A percentile compares a stretch with the other conserved stretches of the same genome.
Evolutionary conservation across 352 stramenopile species (phyloP).

Genomic region (Globisporangium acanthophoron): DNA sequence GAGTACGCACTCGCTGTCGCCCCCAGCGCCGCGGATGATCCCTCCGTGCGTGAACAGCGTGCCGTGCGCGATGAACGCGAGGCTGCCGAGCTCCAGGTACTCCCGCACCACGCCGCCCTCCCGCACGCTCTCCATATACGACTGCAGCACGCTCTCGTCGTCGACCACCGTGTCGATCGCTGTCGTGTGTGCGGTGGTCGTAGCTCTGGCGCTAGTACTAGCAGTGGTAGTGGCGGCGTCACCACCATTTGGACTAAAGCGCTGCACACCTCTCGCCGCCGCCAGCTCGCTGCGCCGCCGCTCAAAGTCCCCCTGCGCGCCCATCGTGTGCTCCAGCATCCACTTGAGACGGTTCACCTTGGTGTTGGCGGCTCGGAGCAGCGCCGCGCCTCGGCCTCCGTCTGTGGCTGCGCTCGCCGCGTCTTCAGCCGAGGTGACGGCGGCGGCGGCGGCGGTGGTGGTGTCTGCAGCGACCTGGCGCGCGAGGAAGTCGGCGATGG

Average conservation of each 20-base stretch:
- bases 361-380: slow-evolving; percentile 50
- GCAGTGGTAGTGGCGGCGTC: too few species aligned
- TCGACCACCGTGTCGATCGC: slow-evolving; percentile 18
- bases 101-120: slow-evolving; percentile 73
- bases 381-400: neutral
- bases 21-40: slow-evolving; percentile 49
- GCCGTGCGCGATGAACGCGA: slow-evolving; percentile 75
- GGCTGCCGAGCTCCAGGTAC: slow-evolving; percentile 75
- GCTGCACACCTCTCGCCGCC: slow-evolving; percentile 10
- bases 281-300: slow-evolving; percentile 74
- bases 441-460: neutral
- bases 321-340: slow-evolving; percentile 91
- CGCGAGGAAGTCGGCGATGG: slow-evolving; percentile 39
- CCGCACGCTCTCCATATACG: slow-evolving; percentile 68
- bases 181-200: too few species aligned
- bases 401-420: neutral
- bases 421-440: too few species aligned
- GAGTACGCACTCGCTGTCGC: slow-evolving; percentile 40
- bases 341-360: slow-evolving; percentile 83
- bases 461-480: slow-evolving; percentile 10
- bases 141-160: slow-evolving; percentile 79
- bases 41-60: slow-evolving; percentile 93
- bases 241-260: too few species aligned
- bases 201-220: too few species aligned
- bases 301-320: slow-evolving; percentile 87